Evolutionary conservation across 2,329 filamentous ascomycete genomes (phyloP).

Genomic region (Scedosporium apiospermum): DNA sequence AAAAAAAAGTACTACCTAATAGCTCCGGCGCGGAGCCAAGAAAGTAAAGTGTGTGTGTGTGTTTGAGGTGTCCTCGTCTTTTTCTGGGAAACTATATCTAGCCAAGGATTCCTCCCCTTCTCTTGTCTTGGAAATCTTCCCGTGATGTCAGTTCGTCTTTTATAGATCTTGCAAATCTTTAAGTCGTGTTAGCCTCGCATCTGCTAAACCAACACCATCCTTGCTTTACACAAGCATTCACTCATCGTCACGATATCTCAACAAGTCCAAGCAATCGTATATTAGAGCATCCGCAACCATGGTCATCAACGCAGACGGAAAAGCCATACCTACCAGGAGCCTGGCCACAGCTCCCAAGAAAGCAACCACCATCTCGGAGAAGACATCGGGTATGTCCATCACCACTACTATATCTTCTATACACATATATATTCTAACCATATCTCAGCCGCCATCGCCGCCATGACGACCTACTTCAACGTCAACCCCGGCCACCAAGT

Average conservation of each 20-base stretch:
- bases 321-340: neutral
- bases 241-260: too few relatives aligned
- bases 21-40: neutral
- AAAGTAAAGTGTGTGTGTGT: neutral
- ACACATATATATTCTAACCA: too few relatives aligned
- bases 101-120: neutral
- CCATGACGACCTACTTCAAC: conserved; percentile 9
- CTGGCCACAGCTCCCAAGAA: neutral
- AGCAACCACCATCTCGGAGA: neutral
- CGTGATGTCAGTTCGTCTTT: neutral
- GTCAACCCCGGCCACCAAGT: conserved; percentile 11
- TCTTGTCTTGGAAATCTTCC: neutral
- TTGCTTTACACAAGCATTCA: neutral
- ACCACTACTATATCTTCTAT: neutral
- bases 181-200: neutral
- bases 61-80: neutral
- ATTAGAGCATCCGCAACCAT: neutral
- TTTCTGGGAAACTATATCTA: neutral
- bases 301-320: neutral
- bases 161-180: neutral
- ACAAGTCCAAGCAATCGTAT: neutral
- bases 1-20: too few relatives aligned
- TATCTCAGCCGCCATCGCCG: neutral
- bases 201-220: neutral
- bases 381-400: neutral